A percentile compares a stretch with the other conserved stretches of the same genome.
Conservation (phyloP, 306 rosid genomes). For the Trifolium pratense region DNA sequence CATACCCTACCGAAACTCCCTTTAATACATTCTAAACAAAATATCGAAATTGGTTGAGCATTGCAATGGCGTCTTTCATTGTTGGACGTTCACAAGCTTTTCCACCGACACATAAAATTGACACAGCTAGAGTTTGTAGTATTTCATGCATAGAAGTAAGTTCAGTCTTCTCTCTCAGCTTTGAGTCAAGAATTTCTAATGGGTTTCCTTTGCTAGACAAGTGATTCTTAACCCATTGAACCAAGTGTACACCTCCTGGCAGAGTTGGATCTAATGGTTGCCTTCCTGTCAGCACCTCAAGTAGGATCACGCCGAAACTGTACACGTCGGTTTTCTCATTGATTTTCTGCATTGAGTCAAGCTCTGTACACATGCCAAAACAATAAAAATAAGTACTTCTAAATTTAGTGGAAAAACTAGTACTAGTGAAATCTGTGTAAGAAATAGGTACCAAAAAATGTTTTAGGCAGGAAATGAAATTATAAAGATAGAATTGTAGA, state of each 20-base stretch:
- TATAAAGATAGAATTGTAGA: background rate
- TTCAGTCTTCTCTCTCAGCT: conserved; percentile 67
- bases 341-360: conserved; percentile 62
- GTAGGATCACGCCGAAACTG: conserved; percentile 82
- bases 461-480: background rate
- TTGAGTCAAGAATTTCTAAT: conserved; percentile 67
- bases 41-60: conserved; percentile 77
- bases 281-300: conserved; percentile 87
- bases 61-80: conserved; percentile 79
- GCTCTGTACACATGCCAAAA: conserved; percentile 58
- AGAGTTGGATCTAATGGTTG: conserved; percentile 91
- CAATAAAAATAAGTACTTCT: conserved; percentile 16
- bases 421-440: background rate
- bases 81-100: conserved; percentile 69
- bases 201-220: conserved; percentile 59
- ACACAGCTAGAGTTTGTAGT: conserved; percentile 78
- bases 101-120: conserved; percentile 62
- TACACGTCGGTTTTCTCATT: conserved; percentile 84
- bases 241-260: conserved; percentile 69
- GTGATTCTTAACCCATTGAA: conserved; percentile 81
- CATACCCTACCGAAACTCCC: background rate
- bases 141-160: conserved; percentile 71
- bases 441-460: background rate
- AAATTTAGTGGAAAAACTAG: conserved; percentile 7
- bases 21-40: conserved; percentile 30